These are phyloP conservation scores for Polygonum aviculare DNA, from an alignment of 148 eudicot genomes.

Conservation along the genomic window DNA sequence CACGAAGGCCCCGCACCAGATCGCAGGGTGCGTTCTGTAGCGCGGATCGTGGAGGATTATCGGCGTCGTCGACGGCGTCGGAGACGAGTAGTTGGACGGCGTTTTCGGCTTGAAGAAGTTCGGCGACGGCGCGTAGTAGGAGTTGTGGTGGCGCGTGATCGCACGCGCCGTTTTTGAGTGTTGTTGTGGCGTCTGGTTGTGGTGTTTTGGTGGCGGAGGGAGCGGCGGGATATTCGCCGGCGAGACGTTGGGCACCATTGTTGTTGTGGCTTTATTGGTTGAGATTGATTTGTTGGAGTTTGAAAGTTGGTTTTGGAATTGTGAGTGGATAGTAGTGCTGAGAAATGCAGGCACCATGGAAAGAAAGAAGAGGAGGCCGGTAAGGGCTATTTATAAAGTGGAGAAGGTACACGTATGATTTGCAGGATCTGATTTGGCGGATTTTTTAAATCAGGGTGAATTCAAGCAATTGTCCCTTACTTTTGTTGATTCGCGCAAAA, in stretches of 20 bases:
- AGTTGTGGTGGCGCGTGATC: not conserved
- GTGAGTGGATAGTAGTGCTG: not conserved
- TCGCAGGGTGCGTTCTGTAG: conserved; percentile 48
- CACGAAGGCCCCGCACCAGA: conserved; percentile 68
- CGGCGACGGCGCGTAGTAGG: not conserved
- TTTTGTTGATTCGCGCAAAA: not conserved
- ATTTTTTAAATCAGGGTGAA: not conserved
- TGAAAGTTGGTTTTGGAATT: not conserved
- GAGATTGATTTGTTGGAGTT: not conserved
- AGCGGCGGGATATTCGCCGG: not conserved
- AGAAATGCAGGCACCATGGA: not conserved
- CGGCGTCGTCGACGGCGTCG: not conserved
- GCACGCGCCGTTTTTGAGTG: not conserved
- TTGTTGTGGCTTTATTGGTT: not conserved
- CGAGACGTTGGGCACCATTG: not conserved
- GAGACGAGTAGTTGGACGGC: not conserved
- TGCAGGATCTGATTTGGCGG: not conserved
- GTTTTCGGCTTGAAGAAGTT: conserved; percentile 1
- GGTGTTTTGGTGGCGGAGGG: not conserved
- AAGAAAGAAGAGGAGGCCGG: not conserved
- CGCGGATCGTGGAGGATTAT: conserved; percentile 38
- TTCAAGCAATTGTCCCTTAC: not conserved
- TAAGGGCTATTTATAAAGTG: not conserved
- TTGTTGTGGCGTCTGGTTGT: not conserved
- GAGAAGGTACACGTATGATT: not conserved